Evolutionary conservation across 768 basidiomycete genomes (phyloP).

Genomic region (Inosperma sp.): DNA sequence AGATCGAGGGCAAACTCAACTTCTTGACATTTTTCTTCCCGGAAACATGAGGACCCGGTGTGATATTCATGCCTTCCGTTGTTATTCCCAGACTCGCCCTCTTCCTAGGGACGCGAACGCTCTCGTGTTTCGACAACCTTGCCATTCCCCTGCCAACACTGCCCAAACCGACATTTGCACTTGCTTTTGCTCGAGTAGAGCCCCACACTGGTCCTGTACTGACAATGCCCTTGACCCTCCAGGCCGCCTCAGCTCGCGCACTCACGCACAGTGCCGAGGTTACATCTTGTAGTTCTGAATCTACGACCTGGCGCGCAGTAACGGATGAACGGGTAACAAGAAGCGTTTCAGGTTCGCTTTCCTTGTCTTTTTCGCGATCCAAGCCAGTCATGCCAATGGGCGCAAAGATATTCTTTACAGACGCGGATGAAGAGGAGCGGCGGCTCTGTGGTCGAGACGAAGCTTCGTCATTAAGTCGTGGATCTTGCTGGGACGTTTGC

Average conservation of each 20-base stretch:
- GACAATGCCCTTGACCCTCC: constrained; percentile 61
- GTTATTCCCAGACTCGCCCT: no score
- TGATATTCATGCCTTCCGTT: no score
- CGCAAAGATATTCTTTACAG: constrained; percentile 57
- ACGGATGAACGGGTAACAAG: constrained; percentile 65
- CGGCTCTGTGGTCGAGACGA: constrained; percentile 41
- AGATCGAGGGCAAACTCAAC: constrained; percentile 33
- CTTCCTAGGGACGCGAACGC: constrained; percentile 59
- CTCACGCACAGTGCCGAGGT: constrained; percentile 68
- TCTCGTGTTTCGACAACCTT: constrained; percentile 63
- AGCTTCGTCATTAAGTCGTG: constrained; percentile 15
- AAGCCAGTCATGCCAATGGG: constrained; percentile 34
- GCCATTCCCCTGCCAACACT: constrained; percentile 60
- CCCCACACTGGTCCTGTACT: not conserved
- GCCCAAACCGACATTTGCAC: constrained; percentile 30
- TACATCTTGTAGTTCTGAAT: constrained; percentile 75
- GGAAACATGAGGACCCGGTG: no score
- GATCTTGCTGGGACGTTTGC: not conserved
- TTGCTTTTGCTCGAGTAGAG: constrained; percentile 31
- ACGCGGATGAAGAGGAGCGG: constrained; percentile 61
- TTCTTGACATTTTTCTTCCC: constrained; percentile 30
- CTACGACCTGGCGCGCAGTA: constrained; percentile 63
- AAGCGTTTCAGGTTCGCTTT: constrained; percentile 49
- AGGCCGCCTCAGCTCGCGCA: constrained; percentile 61
- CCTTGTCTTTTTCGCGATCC: constrained; percentile 1